Base-by-base conservation (phyloP, 805 yeast species). In the Kockiozyma suomiensis region DNA sequence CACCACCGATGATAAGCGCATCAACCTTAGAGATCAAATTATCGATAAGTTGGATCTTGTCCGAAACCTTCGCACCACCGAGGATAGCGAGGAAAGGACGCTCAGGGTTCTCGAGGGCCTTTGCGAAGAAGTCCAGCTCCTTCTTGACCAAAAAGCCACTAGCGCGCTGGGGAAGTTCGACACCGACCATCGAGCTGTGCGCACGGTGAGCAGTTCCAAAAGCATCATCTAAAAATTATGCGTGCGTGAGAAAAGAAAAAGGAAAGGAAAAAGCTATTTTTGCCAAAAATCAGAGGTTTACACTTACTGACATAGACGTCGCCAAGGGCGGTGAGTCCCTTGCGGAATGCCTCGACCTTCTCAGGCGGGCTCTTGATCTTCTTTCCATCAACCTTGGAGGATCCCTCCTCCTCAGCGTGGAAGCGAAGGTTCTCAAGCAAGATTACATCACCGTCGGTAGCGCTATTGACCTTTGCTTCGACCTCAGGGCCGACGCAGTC, bases 171-270 rank as follows among this genome's bases (percentile, higher is more conserved):
- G 96, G 92, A 72, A 90, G 84, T 71, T 93, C 92, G 71, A 94
- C 83, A 75, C 99, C 99, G 73, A 94, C 99, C 92, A 94, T 93
- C 50, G 99, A 94, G 57, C 97, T 91, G 83, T 94, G 99, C 66
- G 99, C 99, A 84, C 99, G 90, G 88, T 94, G 99, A 59, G 98
- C 97, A 66, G 99, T 94, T 78, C 99, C 99, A 74, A 94, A 94
- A 61, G 97, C 98, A 77, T 94, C 99, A 81, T 94, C 59, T 56
- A 12, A n/a, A 17, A 21, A 17, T 21, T 87, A 23, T 33, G 38
- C 13, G n/a, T n/a, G n/a, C n/a, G n/a, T n/a, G n/a, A n/a, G n/a
- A 26, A 46, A 15, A 21, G n/a, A 42, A 2, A 42, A n/a, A n/a
- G 40, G 21, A 15, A 47, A 19, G 32, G 26, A 23, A 37, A 10